These are phyloP conservation scores for Saccharomycopsis microspora DNA, from an alignment of 805 yeast species.

Conservation along the genomic window DNA sequence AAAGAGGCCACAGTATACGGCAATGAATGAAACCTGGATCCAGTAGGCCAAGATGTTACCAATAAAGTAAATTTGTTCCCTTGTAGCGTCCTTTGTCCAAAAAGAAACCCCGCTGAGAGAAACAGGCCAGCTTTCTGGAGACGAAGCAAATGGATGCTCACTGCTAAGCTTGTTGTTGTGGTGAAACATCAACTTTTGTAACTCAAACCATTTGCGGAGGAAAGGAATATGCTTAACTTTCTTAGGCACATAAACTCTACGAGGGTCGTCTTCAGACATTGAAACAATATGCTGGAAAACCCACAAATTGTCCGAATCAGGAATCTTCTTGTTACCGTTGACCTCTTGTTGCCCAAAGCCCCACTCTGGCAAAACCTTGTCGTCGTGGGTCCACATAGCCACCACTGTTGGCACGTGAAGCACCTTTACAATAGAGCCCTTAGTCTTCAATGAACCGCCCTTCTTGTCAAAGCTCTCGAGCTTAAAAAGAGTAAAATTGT, in stretches of 20 bases:
- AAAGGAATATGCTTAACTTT: constrained; percentile 55
- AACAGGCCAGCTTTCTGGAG: constrained; percentile 87
- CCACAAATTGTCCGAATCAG: constrained; percentile 66
- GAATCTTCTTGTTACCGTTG: constrained; percentile 81
- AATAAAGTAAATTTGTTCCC: constrained; percentile 74
- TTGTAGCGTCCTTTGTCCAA: constrained; percentile 62
- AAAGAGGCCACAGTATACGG: constrained; percentile 52
- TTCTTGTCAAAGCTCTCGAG: constrained; percentile 50
- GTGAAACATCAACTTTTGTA: constrained; percentile 80
- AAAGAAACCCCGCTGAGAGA: constrained; percentile 86
- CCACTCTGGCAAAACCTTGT: constrained; percentile 86
- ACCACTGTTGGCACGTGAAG: constrained; percentile 82
- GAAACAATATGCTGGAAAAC: constrained; percentile 55
- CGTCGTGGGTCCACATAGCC: constrained; percentile 89
- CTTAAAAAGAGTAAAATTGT: constrained; percentile 69
- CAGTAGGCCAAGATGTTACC: constrained; percentile 92
- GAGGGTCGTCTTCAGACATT: constrained; percentile 38
- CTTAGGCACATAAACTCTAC: constrained; percentile 58
- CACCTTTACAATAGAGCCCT: constrained; percentile 55
- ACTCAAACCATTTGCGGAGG: constrained; percentile 78
- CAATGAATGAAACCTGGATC: constrained; percentile 57
- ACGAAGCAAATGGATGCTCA: constrained; percentile 92
- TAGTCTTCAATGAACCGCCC: constrained; percentile 48
- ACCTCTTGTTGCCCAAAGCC: constrained; percentile 86
- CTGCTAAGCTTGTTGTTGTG: constrained; percentile 82